phyloP scores from a whole-genome alignment of 129 eudicot genomes.

The Helianthus tuberosus region DNA sequence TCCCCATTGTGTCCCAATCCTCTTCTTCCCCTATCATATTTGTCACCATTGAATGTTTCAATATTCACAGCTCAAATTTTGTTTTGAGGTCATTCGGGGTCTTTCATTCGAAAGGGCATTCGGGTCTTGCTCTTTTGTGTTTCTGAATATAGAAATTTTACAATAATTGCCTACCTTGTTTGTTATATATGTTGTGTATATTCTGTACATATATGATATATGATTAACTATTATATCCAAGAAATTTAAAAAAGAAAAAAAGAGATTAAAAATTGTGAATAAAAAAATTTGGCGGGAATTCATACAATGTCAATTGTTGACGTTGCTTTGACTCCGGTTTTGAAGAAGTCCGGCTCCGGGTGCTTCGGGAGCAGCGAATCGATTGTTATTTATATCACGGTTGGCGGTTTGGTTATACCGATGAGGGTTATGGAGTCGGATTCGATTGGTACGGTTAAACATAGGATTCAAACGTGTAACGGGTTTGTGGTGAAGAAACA shows the following conservation, averaged over 20 bases:
- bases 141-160: conserved; percentile 41
- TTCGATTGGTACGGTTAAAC: conserved; percentile 67
- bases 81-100: conserved; percentile 27
- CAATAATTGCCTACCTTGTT: conserved; percentile 2
- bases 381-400: conserved; percentile 55
- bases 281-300: conserved; percentile 12
- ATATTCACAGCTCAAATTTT: not conserved
- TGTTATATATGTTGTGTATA: too few relatives aligned
- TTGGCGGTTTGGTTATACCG: conserved; percentile 63
- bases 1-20: conserved; percentile 33
- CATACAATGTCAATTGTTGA: conserved; percentile 66
- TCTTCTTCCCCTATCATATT: conserved; percentile 11
- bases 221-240: too few relatives aligned
- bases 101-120: conserved; percentile 36
- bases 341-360: conserved; percentile 40
- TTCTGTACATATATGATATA: conserved; percentile 21
- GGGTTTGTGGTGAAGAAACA: conserved; percentile 75
- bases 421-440: conserved; percentile 75
- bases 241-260: not conserved
- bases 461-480: conserved; percentile 65
- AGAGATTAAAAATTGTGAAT: not conserved
- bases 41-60: not conserved
- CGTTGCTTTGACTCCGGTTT: conserved; percentile 61
- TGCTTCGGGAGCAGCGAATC: conserved; percentile 47
- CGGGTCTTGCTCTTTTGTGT: conserved; percentile 38